phyloP scores from a whole-genome alignment of 305 asterid genomes.

The Fraxinus nigra region DNA sequence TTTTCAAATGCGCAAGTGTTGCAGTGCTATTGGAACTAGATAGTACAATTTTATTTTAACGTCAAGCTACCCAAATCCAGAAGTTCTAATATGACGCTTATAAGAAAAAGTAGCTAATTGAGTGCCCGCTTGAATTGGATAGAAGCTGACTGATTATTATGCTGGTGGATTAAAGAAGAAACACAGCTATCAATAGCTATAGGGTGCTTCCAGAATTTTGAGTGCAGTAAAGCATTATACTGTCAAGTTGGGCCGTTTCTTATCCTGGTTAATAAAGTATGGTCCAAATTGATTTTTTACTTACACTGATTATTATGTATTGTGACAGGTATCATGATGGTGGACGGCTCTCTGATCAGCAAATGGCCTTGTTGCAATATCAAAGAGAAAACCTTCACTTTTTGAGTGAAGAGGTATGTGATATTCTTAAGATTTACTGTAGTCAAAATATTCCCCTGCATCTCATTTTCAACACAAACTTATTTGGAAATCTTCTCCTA shows the following conservation, averaged over 20 bases:
- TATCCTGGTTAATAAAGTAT: constrained; percentile 16
- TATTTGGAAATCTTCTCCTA: not conserved
- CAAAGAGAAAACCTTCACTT: constrained; percentile 98
- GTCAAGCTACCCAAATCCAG: not conserved
- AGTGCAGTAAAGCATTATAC: constrained; percentile 5
- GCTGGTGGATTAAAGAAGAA: not conserved
- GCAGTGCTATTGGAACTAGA: not conserved
- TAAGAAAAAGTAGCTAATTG: not conserved
- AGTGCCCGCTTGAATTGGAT: not conserved
- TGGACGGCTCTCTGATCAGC: constrained; percentile 96
- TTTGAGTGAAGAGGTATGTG: constrained; percentile 89
- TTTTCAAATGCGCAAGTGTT: not conserved
- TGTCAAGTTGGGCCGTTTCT: not conserved
- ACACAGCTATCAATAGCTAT: not conserved
- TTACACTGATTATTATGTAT: constrained; percentile 18
- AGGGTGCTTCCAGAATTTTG: constrained; percentile 1
- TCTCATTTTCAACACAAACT: constrained; percentile 9
- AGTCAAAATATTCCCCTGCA: constrained; percentile 12
- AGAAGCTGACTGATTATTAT: not conserved
- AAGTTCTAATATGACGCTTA: not conserved
- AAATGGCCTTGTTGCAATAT: constrained; percentile 96
- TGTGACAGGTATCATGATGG: constrained; percentile 85
- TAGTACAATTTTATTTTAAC: not conserved
- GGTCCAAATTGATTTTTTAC: not conserved
- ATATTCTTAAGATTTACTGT: constrained; percentile 3